Evolutionary conservation across 2,329 filamentous ascomycete genomes (phyloP), one percentile per base, ranked within the genome.

Genomic region (Fusarium dimerum): DNA sequence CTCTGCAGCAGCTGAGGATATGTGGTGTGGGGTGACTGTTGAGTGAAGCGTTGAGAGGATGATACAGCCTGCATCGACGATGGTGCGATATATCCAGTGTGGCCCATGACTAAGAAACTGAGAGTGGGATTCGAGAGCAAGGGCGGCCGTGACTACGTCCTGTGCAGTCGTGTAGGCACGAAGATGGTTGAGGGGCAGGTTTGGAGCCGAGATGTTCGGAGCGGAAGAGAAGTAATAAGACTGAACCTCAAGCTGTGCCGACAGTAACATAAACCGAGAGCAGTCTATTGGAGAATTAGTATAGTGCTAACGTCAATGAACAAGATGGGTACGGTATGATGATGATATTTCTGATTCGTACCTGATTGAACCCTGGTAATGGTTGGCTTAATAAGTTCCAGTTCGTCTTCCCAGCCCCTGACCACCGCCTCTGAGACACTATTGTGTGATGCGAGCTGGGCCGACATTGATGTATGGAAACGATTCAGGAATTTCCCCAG

Each of bases 241-340:
- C 55, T 83, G 79, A 9, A 83, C 73, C 50, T 83, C 79, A n/a
- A 81, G 71, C 18, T 77, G 72, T 1, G 78, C 75, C 0, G 78
- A 71, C 4, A 82, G 65, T 9, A 79, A 66, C 45, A 78, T 76
- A 60, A 82, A 79, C 15, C 74, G 70, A 47, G 78, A 76, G 18
- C 78, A 65, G 39, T 80, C 78, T 79, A 3, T 34, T 45, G 11
- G 3, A 16, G 7, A 4, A 36, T 18, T 5, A n/a, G 41, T 43
- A 15, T n/a, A 38, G 7, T 13, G 9, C 45, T 13, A n/a, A 44
- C 5, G 18, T n/a, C 15, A 17, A 38, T 34, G 49, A 2, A 15
- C 15, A 43, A 7, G 41, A 29, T 10, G 34, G 8, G 4, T n/a
- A 26, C n/a, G 20, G 20, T 7, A 7, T 26, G 4, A 5, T 26